Percentiles rank a stretch among this genome's conserved stretches.
These are phyloP conservation scores for Penicillium sp. DNA, from an alignment of 2,329 filamentous ascomycete species.

Conservation along the genomic window DNA sequence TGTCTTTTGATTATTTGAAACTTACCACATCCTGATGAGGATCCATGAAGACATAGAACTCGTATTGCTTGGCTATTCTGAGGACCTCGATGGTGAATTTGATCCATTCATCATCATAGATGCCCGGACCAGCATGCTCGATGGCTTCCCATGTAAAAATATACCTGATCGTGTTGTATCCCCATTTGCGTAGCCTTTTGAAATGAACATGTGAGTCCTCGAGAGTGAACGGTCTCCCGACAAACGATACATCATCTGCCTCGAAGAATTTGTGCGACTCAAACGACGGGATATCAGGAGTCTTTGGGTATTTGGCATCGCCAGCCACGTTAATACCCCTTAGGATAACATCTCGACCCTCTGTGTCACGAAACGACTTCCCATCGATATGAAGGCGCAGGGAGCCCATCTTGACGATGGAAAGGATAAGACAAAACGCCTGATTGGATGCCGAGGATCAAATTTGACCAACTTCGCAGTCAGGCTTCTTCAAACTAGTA, in stretches of 20 bases:
- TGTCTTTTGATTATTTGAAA: background rate
- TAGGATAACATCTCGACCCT: conserved; percentile 82
- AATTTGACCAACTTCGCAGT: background rate
- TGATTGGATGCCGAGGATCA: background rate
- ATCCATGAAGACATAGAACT: conserved; percentile 97
- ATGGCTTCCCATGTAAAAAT: conserved; percentile 99
- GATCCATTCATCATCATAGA: conserved; percentile 93
- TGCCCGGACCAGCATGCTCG: conserved; percentile 84
- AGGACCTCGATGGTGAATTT: conserved; percentile 84
- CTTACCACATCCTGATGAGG: conserved; percentile 92
- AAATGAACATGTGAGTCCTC: conserved; percentile 86
- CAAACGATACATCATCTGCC: conserved; percentile 86
- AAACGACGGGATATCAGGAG: conserved; percentile 80
- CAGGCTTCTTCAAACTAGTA: background rate
- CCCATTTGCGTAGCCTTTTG: conserved; percentile 78
- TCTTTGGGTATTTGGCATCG: conserved; percentile 84
- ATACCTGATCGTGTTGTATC: conserved; percentile 95
- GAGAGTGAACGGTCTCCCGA: conserved; percentile 77
- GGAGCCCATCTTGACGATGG: conserved; percentile 59
- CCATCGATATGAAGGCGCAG: conserved; percentile 83
- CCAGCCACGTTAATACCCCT: conserved; percentile 92
- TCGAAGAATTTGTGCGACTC: conserved; percentile 80
- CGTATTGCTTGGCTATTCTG: conserved; percentile 81
- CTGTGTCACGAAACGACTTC: conserved; percentile 74
- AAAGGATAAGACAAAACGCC: background rate